phyloP scores from a whole-genome alignment of 2,329 filamentous ascomycete genomes.

The Aotearoamyces nothofagi region DNA sequence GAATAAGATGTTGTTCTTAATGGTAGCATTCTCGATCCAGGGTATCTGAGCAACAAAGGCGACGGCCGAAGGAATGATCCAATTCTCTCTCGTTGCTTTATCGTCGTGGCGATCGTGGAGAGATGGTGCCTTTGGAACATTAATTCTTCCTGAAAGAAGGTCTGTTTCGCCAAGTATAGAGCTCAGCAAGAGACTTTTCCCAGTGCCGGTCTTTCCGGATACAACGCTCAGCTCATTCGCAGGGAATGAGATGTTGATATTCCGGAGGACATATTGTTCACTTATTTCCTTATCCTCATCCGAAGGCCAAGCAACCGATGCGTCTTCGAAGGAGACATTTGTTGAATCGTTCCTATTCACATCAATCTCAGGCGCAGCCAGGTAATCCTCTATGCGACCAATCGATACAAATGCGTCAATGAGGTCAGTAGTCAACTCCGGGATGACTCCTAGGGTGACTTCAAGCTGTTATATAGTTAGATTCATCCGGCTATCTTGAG shows the following conservation, averaged over 20 bases:
- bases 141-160: constrained; percentile 45
- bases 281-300: constrained; percentile 44
- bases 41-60: constrained; percentile 69
- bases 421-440: constrained; percentile 54
- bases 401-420: constrained; percentile 63
- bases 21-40: constrained; percentile 72
- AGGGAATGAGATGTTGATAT: constrained; percentile 53
- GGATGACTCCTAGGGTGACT: constrained; percentile 52
- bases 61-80: constrained; percentile 54
- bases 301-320: constrained; percentile 60
- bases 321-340: constrained; percentile 49
- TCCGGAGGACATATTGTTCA: constrained; percentile 46
- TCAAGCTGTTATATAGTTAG: too few relatives aligned
- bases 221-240: constrained; percentile 55
- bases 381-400: constrained; percentile 55
- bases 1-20: constrained; percentile 67
- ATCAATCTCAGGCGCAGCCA: constrained; percentile 48
- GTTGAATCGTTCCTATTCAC: constrained; percentile 37
- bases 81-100: constrained; percentile 43
- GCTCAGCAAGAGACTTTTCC: constrained; percentile 62
- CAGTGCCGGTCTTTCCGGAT: constrained; percentile 62
- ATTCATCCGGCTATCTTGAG: too few relatives aligned
- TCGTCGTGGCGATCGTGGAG: constrained; percentile 41
- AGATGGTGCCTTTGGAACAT: constrained; percentile 33
- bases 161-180: constrained; percentile 65